These are phyloP conservation scores for Colletotrichum noveboracense DNA, from an alignment of 2,329 filamentous ascomycete species.

Conservation along the genomic window DNA sequence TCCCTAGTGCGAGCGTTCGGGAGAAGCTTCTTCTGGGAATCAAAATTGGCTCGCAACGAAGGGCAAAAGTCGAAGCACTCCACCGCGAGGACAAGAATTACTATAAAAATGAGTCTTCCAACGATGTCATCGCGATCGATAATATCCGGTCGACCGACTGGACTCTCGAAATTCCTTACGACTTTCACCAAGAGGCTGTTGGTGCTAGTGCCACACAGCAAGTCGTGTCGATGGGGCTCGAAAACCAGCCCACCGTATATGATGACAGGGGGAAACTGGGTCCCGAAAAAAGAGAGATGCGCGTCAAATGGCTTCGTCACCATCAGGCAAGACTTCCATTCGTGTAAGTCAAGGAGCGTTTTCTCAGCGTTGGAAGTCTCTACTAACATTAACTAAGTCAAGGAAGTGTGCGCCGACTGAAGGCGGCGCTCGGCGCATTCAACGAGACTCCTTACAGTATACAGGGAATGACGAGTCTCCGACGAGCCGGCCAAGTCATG, in stretches of 20 bases:
- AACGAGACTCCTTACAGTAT: not conserved
- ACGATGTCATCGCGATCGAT: not conserved
- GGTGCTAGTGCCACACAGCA: not conserved
- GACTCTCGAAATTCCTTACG: not conserved
- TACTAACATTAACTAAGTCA: not conserved
- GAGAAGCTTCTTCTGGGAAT: not conserved
- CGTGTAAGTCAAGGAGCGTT: not conserved
- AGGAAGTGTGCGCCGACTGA: not conserved
- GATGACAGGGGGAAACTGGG: not conserved
- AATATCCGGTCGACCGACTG: not conserved
- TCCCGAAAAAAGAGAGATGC: not conserved
- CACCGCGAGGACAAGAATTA: not conserved
- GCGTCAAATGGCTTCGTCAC: not conserved
- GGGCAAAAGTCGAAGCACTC: not conserved
- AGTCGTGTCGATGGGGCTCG: not conserved
- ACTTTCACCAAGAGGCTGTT: not conserved
- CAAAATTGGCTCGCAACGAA: not conserved
- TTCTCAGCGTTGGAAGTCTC: not conserved
- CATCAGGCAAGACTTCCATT: not conserved
- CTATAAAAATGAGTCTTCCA: not conserved
- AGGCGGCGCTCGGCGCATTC: not conserved
- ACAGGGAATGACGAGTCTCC: not conserved
- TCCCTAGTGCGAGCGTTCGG: not conserved
- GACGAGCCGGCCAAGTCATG: slow-evolving; percentile 9
- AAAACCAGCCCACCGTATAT: not conserved